Evolutionary conservation across 768 basidiomycete genomes (phyloP).

Genomic region (Vararia minispora): DNA sequence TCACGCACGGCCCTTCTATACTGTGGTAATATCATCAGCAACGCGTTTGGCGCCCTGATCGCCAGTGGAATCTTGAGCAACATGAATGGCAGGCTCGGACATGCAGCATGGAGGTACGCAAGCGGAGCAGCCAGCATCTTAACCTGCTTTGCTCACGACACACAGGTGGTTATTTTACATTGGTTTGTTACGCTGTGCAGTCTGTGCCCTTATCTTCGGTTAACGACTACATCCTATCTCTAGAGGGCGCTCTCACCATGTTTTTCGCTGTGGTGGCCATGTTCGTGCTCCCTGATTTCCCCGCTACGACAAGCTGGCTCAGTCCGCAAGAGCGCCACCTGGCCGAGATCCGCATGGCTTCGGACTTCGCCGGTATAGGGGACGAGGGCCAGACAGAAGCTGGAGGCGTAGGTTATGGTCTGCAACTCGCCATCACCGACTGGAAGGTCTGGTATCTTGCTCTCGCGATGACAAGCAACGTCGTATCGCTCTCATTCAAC

Average conservation of each 20-base stretch:
- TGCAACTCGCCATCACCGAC: slow-evolving; percentile 54
- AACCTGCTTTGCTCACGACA: too few relatives aligned
- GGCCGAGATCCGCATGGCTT: slow-evolving; percentile 48
- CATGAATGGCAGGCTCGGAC: slow-evolving; percentile 58
- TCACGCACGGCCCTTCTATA: slow-evolving; percentile 53
- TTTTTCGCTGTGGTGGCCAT: slow-evolving; percentile 38
- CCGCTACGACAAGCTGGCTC: slow-evolving; percentile 49
- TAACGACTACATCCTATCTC: too few relatives aligned
- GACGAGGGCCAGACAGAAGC: slow-evolving; percentile 35
- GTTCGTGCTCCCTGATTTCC: slow-evolving; percentile 66
- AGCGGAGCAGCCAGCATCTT: slow-evolving; percentile 4
- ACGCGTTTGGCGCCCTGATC: slow-evolving; percentile 70
- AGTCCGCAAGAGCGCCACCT: slow-evolving; percentile 43
- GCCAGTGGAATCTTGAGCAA: slow-evolving; percentile 61
- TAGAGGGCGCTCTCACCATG: slow-evolving; percentile 51
- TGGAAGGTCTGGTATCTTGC: slow-evolving; percentile 82
- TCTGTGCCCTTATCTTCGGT: too few relatives aligned
- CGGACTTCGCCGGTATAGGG: slow-evolving; percentile 43
- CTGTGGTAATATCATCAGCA: slow-evolving; percentile 65
- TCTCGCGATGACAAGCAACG: slow-evolving; percentile 46
- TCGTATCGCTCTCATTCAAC: slow-evolving; percentile 60
- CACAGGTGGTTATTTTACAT: slow-evolving; percentile 57
- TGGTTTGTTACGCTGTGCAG: too few relatives aligned
- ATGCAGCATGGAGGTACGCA: slow-evolving; percentile 58
- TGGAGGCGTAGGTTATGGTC: slow-evolving; percentile 29